Evolutionary conservation across 176 grass and related monocot species (phyloP), one percentile per base, ranked within the genome.

Genomic region (Tuctoria greenei): DNA sequence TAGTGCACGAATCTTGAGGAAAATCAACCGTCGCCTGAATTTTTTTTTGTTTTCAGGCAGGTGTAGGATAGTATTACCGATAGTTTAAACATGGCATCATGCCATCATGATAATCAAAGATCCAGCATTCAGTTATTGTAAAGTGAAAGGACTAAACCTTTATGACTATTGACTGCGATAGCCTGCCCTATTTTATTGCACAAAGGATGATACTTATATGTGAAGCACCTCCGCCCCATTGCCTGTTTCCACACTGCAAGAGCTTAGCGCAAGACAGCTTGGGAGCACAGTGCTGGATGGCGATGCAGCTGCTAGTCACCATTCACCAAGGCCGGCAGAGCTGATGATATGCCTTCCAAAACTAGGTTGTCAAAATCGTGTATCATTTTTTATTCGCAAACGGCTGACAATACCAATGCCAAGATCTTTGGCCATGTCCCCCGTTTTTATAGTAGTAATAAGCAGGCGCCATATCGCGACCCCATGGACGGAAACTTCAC

Each of bases 291-390:
- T 60, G 44, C 25, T 60, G 51, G 85, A 87, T 73, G 79, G 55
- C 26, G 86, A 83, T 44, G 80, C 86, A 83, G 80, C 80, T 88
- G 80, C 80, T 69, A 79, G 44, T 35, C 74, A 87, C 75, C 74
- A 79, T 36, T 35, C 74, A 87, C 75, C 74, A 79, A 74, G 85
- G 86, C 86, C 80, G 80, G 80, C 79, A 4, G 71, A 37, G 62
- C 4, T 25, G 21, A 52, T 52, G 44, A 64, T 40, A 64, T 40
- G 39, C 16, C 39, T 39, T 35, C 79, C 69, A 74, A 81, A 82
- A 31, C 47, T 54, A 65, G 46, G 7, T 44, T 59, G 62, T 75
- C 72, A 58, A 77, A 64, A 72, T 49, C 75, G 54, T 62, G 42
- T 83, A 27, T 27, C 44, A 45, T 68, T 52, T 78, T 87, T 82